These are phyloP conservation scores for Chytriomyces sp. DNA, from an alignment of 192 early-diverging fungal species.

Conservation along the genomic window DNA sequence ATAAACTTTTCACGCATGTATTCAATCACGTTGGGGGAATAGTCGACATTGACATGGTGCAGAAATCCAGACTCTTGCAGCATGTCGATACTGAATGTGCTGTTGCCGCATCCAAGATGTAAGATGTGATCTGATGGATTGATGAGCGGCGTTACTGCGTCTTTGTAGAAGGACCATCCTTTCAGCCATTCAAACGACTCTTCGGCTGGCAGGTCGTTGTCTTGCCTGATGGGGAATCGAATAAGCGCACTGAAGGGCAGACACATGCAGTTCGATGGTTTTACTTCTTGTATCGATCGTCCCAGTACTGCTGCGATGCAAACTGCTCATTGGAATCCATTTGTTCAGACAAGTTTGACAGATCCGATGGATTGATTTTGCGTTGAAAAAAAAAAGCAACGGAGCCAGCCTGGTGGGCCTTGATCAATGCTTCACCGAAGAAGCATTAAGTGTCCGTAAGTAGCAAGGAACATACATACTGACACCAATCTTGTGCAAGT, in stretches of 20 bases:
- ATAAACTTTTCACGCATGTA: conserved; percentile 67
- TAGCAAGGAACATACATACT: no score
- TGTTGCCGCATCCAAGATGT: conserved; percentile 90
- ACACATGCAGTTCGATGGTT: not conserved
- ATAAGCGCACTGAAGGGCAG: not conserved
- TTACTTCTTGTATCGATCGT: conserved; percentile 64
- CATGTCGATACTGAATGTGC: conserved; percentile 48
- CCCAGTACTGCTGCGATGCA: conserved; percentile 80
- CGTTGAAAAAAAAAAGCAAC: no score
- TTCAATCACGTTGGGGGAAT: conserved; percentile 75
- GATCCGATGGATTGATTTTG: no score
- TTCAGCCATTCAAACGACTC: conserved; percentile 89
- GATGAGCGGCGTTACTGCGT: conserved; percentile 70
- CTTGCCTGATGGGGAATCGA: not conserved
- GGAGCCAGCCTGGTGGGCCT: no score
- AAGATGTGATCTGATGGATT: conserved; percentile 68
- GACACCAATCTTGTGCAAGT: no score
- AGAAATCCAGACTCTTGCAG: conserved; percentile 29
- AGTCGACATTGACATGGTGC: conserved; percentile 73
- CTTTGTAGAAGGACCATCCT: conserved; percentile 51
- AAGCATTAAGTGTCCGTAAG: no score
- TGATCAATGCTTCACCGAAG: no score
- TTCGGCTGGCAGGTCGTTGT: not conserved
- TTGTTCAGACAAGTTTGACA: no score
- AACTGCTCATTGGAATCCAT: conserved; percentile 49